These are phyloP conservation scores for Dioszegia aurantiaca DNA, from an alignment of 768 basidiomycete species.

Conservation along the genomic window DNA sequence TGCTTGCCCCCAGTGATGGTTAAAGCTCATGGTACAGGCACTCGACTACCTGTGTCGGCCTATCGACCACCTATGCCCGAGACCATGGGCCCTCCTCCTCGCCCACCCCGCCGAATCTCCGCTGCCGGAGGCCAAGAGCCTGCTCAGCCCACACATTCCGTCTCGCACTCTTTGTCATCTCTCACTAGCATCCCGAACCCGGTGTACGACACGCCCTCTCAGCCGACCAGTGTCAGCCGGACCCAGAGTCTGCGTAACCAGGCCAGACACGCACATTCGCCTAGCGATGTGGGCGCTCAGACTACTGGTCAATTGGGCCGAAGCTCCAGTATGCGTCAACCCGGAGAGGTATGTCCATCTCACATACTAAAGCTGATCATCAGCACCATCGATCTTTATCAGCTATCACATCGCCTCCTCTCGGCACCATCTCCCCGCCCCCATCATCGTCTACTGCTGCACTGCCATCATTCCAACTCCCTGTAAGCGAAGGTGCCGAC, in stretches of 20 bases:
- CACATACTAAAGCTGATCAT: background rate
- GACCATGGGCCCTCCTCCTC: slow-evolving; percentile 34
- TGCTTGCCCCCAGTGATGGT: background rate
- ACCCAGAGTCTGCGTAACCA: slow-evolving; percentile 47
- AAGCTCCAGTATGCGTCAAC: slow-evolving; percentile 33
- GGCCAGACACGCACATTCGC: slow-evolving; percentile 21
- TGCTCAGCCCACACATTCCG: slow-evolving; percentile 23
- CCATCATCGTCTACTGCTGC: slow-evolving; percentile 42
- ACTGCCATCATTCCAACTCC: slow-evolving; percentile 36
- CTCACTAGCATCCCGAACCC: slow-evolving; percentile 29
- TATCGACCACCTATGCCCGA: slow-evolving; percentile 16
- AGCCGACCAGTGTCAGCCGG: slow-evolving; percentile 32
- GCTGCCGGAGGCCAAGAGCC: slow-evolving; percentile 9
- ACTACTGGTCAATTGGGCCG: slow-evolving; percentile 23
- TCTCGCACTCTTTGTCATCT: slow-evolving; percentile 41
- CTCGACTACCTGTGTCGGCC: slow-evolving; percentile 3
- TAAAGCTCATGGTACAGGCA: slow-evolving; percentile 4
- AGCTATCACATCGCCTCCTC: slow-evolving; percentile 23
- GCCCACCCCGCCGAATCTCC: slow-evolving; percentile 35
- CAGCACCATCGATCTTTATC: slow-evolving; percentile 13
- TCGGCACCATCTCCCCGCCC: slow-evolving; percentile 36
- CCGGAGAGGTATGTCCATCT: slow-evolving; percentile 27
- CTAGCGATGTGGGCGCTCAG: slow-evolving; percentile 7
- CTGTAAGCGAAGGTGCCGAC: slow-evolving; percentile 23
- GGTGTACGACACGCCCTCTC: background rate